These are phyloP conservation scores for Boletales sp. DNA, from an alignment of 768 basidiomycete genomes.

Conservation along the genomic window DNA sequence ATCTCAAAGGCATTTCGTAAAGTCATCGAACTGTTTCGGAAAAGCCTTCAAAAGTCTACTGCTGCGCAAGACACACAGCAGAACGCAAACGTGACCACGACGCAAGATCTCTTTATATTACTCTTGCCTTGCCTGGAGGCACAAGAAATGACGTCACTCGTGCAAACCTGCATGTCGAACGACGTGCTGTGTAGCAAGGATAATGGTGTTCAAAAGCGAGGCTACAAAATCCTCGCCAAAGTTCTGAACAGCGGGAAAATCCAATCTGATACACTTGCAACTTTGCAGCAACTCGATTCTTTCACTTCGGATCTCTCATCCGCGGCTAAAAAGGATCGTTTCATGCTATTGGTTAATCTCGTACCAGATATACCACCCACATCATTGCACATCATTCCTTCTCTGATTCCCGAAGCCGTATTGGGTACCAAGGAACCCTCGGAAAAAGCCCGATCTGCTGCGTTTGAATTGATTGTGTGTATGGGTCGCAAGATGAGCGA, in stretches of 20 bases:
- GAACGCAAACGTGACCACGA: constrained; percentile 51
- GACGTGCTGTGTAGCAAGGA: constrained; percentile 74
- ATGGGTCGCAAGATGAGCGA: constrained; percentile 91
- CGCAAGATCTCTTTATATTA: constrained; percentile 82
- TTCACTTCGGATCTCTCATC: constrained; percentile 62
- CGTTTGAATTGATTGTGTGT: constrained; percentile 84
- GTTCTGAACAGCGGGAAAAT: constrained; percentile 65
- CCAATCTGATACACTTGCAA: constrained; percentile 48
- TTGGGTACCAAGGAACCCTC: constrained; percentile 96
- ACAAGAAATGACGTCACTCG: constrained; percentile 58
- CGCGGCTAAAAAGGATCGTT: constrained; percentile 94
- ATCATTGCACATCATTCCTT: constrained; percentile 79
- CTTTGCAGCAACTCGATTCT: constrained; percentile 64
- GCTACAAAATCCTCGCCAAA: constrained; percentile 82
- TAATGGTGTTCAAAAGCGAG: constrained; percentile 91
- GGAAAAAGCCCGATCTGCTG: constrained; percentile 82
- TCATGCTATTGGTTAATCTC: constrained; percentile 67
- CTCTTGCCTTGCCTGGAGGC: constrained; percentile 72
- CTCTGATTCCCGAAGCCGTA: constrained; percentile 89
- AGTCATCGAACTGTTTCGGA: constrained; percentile 66
- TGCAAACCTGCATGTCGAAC: constrained; percentile 62
- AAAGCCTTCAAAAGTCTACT: constrained; percentile 48
- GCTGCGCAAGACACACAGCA: constrained; percentile 30
- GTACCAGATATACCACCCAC: constrained; percentile 65
- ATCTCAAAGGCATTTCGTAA: constrained; percentile 79